These are phyloP conservation scores for Articulospora tetracladia DNA, from an alignment of 495 filamentous ascomycete species.

Conservation along the genomic window DNA sequence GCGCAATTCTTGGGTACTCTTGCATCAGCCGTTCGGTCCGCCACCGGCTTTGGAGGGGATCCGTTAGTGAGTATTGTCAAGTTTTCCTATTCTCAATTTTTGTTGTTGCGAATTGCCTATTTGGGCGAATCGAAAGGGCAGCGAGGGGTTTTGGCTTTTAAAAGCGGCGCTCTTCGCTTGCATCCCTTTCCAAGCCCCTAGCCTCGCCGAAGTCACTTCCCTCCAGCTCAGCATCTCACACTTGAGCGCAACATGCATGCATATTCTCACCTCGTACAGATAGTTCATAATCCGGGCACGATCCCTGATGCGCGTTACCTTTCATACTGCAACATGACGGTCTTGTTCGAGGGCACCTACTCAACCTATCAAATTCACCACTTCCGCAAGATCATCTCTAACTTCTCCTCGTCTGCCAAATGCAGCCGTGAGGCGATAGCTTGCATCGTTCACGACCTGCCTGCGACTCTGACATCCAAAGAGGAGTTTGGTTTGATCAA, in stretches of 20 bases:
- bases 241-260: too few relatives aligned
- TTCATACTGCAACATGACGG: constrained; percentile 31
- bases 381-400: constrained; percentile 31
- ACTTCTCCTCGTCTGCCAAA: constrained; percentile 25
- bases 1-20: constrained; percentile 3
- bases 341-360: constrained; percentile 45
- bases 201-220: too few relatives aligned
- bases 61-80: constrained; percentile 11
- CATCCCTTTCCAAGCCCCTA: too few relatives aligned
- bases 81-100: not conserved
- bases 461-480: constrained; percentile 29
- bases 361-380: constrained; percentile 36
- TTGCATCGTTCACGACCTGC: constrained; percentile 42
- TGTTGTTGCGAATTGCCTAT: not conserved
- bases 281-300: constrained; percentile 46
- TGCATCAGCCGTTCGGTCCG: not conserved
- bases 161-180: constrained; percentile 3
- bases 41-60: constrained; percentile 8
- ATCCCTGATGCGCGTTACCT: constrained; percentile 43
- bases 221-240: not conserved
- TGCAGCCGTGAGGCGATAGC: constrained; percentile 34
- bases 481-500: constrained; percentile 33
- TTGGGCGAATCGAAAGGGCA: not conserved
- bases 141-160: not conserved
- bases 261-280: constrained; percentile 25